phyloP scores from a whole-genome alignment of 2,329 filamentous ascomycete species.

The Neonectria punicea region DNA sequence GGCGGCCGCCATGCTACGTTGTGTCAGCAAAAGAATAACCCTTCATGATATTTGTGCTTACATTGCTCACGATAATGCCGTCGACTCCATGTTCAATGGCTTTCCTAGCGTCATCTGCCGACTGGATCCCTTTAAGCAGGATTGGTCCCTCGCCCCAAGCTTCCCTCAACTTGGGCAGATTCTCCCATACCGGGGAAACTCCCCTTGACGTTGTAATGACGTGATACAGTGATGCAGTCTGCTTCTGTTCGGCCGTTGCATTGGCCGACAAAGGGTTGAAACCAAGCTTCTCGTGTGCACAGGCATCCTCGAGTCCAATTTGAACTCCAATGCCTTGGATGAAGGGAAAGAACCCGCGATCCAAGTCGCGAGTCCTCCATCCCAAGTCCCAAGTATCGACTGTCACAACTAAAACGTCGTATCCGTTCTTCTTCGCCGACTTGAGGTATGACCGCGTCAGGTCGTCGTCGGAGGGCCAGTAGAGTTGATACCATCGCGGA shows the following conservation, averaged over 20 bases:
- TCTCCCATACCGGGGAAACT: background rate
- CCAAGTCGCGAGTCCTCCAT: background rate
- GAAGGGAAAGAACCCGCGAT: background rate
- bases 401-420: background rate
- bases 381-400: background rate
- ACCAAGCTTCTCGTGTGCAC: background rate
- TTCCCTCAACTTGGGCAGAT: background rate
- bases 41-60: background rate
- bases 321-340: background rate
- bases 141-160: background rate
- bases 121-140: conserved; percentile 44
- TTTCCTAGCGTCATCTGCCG: conserved; percentile 44
- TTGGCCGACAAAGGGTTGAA: background rate
- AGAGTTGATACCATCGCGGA: background rate
- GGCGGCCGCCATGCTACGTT: background rate
- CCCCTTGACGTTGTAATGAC: background rate
- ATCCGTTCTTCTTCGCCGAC: background rate
- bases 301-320: background rate
- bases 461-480: background rate
- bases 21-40: background rate
- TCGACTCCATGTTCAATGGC: conserved; percentile 44
- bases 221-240: background rate
- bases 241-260: conserved; percentile 1
- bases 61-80: conserved; percentile 46
- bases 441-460: background rate